Conservation (phyloP, 2,329 filamentous ascomycete species). For the Aspergillus latus region DNA sequence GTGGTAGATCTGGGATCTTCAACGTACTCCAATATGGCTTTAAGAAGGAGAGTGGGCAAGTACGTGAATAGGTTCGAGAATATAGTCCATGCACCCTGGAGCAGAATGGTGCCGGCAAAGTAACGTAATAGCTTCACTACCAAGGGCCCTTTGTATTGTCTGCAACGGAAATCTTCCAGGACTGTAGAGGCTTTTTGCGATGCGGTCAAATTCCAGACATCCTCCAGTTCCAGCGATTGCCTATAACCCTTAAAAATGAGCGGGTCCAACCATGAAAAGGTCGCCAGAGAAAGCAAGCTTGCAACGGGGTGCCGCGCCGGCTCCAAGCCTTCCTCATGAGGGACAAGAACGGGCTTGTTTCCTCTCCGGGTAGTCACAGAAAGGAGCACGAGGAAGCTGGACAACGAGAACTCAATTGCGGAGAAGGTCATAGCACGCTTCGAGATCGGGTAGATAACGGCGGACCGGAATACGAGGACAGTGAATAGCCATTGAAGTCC, state of each 20-base stretch:
- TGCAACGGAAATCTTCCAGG: conserved; percentile 76
- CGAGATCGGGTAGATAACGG: conserved; percentile 73
- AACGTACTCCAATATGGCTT: conserved; percentile 91
- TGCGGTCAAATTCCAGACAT: conserved; percentile 89
- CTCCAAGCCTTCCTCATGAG: conserved; percentile 84
- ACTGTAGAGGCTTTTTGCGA: conserved; percentile 84
- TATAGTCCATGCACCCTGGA: conserved; percentile 78
- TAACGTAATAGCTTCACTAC: conserved; percentile 79
- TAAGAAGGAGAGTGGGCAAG: conserved; percentile 83
- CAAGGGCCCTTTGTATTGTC: conserved; percentile 77
- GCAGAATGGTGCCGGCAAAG: conserved; percentile 73
- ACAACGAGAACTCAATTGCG: conserved; percentile 72
- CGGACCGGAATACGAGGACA: conserved; percentile 78
- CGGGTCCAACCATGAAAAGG: conserved; percentile 86
- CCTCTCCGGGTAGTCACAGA: conserved; percentile 83
- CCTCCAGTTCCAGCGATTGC: conserved; percentile 74
- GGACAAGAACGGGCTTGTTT: conserved; percentile 82
- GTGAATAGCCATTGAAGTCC: conserved; percentile 76
- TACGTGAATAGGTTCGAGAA: conserved; percentile 83
- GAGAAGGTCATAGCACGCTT: conserved; percentile 62
- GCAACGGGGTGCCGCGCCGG: conserved; percentile 85
- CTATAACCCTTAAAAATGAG: conserved; percentile 89
- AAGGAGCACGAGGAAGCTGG: conserved; percentile 71
- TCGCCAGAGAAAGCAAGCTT: conserved; percentile 82
- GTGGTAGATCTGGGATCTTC: conserved; percentile 75